Base-by-base conservation (phyloP, 1,284 basidiomycete species). In the Hymenochaete sp. region DNA sequence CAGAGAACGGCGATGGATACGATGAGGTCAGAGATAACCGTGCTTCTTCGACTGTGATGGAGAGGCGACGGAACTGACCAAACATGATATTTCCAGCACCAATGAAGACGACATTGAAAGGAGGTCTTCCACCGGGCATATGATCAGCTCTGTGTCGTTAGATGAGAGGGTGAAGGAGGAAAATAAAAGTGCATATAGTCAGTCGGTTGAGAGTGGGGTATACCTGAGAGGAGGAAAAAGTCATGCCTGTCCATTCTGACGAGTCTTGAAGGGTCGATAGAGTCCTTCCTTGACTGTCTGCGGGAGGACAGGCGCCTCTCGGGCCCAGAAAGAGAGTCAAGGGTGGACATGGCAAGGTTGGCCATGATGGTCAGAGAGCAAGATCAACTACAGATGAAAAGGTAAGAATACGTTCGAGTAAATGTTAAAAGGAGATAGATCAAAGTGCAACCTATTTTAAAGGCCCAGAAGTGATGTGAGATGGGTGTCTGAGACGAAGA, bases 31-130 rank as follows among this genome's bases (percentile, higher is more conserved):
- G 9, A 9, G 28, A 31, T 31, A 31, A 14, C 28, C 14, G 9
- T 14, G 9, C 10, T 9, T 10, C 28, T 31, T 31, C 28, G 28
- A 31, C 9, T 31, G 14, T 53, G 35, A 41, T 42, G 25, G 18
- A 25, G 24, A 45, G 27, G 7, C 3, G 25, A 24, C 29, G 35
- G 29, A 26, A 56, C 72, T 42, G 45, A 82, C 89, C 90, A 59
- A 92, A 93, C 88, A 93, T 92, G 67, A 93, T 91, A 65, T 93
- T 93, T 42, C 92, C 92, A 25, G 91, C 91, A 44, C 91, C 91
- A 56, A 95, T 72, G 64, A 92, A 92, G 59, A 93, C 78, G 49
- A 96, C 79, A 62, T 93, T 93, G 71, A 93, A 93, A 58, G 82
- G 72, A 54, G 80, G 75, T 36, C 67, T 62, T 7, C 79, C 81